Evolutionary conservation across 495 filamentous ascomycete genomes (phyloP).

Genomic region (Hypoxylon fragiforme): DNA sequence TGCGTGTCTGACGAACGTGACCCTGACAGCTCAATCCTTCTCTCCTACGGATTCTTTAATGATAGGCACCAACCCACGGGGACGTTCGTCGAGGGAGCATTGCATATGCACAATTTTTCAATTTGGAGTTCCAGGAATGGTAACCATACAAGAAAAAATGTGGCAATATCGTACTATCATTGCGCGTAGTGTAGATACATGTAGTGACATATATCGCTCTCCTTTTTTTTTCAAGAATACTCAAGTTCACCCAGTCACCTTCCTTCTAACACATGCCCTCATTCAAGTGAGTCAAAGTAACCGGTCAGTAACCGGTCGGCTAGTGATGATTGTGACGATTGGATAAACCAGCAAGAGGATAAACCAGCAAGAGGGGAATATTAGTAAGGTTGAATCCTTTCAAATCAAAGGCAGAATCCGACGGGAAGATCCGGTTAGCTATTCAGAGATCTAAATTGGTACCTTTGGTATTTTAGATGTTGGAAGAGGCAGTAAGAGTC

Average conservation of each 20-base stretch:
- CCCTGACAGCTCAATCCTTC: conserved; percentile 30
- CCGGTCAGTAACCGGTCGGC: conserved; percentile 13
- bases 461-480: no score
- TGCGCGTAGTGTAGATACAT: no score
- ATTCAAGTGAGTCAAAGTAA: conserved; percentile 13
- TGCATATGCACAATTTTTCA: conserved; percentile 29
- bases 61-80: conserved; percentile 4
- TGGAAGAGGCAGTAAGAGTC: no score
- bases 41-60: not conserved
- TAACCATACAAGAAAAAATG: no score
- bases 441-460: no score
- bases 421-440: conserved; percentile 28
- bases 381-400: not conserved
- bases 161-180: conserved; percentile 18
- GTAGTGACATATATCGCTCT: conserved; percentile 17
- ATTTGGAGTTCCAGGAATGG: conserved; percentile 18
- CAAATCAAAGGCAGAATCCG: conserved; percentile 4
- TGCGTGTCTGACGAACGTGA: conserved; percentile 36
- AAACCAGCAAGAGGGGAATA: no score
- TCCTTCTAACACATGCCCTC: conserved; percentile 8
- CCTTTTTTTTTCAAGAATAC: not conserved
- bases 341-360: conserved; percentile 14
- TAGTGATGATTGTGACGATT: conserved; percentile 16
- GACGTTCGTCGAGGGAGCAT: conserved; percentile 12
- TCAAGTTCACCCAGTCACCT: not conserved